Conservation (phyloP, 257 asterid genomes). For the Fraxinus anomala region DNA sequence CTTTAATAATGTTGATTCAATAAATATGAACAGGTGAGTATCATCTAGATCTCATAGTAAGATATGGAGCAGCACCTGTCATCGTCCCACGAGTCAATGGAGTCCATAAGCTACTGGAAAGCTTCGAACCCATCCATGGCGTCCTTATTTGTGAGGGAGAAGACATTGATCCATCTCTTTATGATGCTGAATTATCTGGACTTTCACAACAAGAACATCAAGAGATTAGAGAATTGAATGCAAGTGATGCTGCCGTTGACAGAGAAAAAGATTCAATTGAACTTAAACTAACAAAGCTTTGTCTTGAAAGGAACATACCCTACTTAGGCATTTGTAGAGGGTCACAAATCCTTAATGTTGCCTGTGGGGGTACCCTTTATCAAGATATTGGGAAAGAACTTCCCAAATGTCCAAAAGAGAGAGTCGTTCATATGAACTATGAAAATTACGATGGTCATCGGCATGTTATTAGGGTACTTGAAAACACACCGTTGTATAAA, state of each 20-base stretch:
- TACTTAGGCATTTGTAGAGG: slow-evolving; percentile 88
- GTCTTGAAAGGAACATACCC: slow-evolving; percentile 84
- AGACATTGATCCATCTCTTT: slow-evolving; percentile 75
- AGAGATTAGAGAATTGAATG: slow-evolving; percentile 55
- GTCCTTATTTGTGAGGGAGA: slow-evolving; percentile 90
- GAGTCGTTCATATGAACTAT: slow-evolving; percentile 62
- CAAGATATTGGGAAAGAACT: slow-evolving; percentile 73
- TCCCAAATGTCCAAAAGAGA: slow-evolving; percentile 22
- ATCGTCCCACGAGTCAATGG: slow-evolving; percentile 83
- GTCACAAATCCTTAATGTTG: slow-evolving; percentile 81
- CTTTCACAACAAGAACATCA: slow-evolving; percentile 59
- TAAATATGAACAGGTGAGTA: slow-evolving; percentile 56
- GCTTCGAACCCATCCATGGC: slow-evolving; percentile 91
- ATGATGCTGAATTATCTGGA: slow-evolving; percentile 50
- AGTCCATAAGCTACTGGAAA: slow-evolving; percentile 61
- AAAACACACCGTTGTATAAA: slow-evolving; percentile 59
- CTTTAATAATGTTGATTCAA: neutral
- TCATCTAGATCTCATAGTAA: slow-evolving; percentile 75
- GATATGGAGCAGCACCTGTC: slow-evolving; percentile 75
- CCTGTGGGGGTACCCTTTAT: slow-evolving; percentile 85
- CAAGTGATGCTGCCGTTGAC: slow-evolving; percentile 73
- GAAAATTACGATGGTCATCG: slow-evolving; percentile 75
- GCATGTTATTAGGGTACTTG: slow-evolving; percentile 52
- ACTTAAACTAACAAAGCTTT: slow-evolving; percentile 65
- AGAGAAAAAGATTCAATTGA: slow-evolving; percentile 79